A percentile compares a stretch with the other conserved stretches of the same genome.
Conservation (phyloP, 371 early-diverging fungal species). For the Blakeslea trispora region DNA sequence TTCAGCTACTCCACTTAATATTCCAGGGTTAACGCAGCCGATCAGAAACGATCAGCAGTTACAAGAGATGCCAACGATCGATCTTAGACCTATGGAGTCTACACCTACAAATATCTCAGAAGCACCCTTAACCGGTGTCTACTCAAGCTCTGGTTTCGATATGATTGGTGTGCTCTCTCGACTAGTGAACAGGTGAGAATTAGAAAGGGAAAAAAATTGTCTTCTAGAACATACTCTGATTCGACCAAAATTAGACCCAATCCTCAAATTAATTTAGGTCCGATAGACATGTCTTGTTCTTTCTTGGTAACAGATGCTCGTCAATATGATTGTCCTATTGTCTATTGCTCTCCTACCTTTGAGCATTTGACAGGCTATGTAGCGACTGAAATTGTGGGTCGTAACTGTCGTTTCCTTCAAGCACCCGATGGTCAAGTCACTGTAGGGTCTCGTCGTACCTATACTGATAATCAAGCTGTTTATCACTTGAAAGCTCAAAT, state of each 20-base stretch:
- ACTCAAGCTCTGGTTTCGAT: slow-evolving; percentile 63
- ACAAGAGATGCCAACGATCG: slow-evolving; percentile 17
- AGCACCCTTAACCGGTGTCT: slow-evolving; percentile 40
- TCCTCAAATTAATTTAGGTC: slow-evolving; percentile 64
- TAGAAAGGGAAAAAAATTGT: neutral
- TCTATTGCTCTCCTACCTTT: slow-evolving; percentile 68
- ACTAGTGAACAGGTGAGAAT: slow-evolving; percentile 48
- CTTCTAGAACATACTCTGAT: neutral
- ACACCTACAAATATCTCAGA: slow-evolving; percentile 8
- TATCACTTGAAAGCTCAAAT: slow-evolving; percentile 56
- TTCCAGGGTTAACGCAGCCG: slow-evolving; percentile 15
- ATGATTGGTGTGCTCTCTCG: slow-evolving; percentile 56
- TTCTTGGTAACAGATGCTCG: slow-evolving; percentile 62
- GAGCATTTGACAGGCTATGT: slow-evolving; percentile 66
- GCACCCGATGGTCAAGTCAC: slow-evolving; percentile 57
- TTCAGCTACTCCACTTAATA: neutral
- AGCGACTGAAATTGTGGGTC: slow-evolving; percentile 59
- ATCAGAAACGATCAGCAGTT: slow-evolving; percentile 15
- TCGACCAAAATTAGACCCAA: slow-evolving; percentile 41
- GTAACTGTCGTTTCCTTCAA: slow-evolving; percentile 73
- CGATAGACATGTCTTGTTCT: slow-evolving; percentile 68
- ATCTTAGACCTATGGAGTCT: slow-evolving; percentile 15
- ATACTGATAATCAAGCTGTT: slow-evolving; percentile 63
- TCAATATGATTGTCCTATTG: slow-evolving; percentile 56
- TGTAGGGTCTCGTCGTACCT: slow-evolving; percentile 54